phyloP scores from a whole-genome alignment of 129 eudicot genomes.

The Chrysanthemum seticuspe region DNA sequence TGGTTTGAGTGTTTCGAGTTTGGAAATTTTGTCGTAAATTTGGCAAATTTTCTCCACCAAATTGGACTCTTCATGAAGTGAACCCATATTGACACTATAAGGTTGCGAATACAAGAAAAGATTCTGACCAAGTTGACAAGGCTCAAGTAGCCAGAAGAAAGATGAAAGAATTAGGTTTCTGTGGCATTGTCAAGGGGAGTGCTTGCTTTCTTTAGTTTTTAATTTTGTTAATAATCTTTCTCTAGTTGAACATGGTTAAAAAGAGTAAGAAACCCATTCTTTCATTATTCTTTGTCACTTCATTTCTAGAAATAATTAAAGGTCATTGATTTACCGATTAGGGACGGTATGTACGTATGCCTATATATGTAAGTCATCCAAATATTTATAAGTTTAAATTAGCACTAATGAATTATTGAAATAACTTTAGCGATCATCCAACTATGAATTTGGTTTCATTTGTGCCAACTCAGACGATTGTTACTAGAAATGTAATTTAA shows the following conservation, averaged over 20 bases:
- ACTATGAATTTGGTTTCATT: too few relatives aligned
- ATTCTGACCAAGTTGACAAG: constrained; percentile 16
- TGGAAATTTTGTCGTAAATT: constrained; percentile 64
- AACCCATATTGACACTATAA: constrained; percentile 62
- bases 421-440: too few relatives aligned
- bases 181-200: constrained; percentile 34
- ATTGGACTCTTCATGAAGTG: constrained; percentile 41
- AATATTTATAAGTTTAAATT: too few relatives aligned
- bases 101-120: constrained; percentile 13
- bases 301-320: too few relatives aligned
- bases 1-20: constrained; percentile 64
- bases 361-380: too few relatives aligned
- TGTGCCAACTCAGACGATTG: too few relatives aligned
- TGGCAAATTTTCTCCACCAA: constrained; percentile 60
- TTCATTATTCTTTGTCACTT: too few relatives aligned
- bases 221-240: background rate
- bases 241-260: background rate
- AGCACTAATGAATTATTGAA: too few relatives aligned
- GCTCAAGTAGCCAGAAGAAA: constrained; percentile 8
- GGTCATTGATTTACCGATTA: too few relatives aligned
- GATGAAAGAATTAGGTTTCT: constrained; percentile 19
- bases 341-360: too few relatives aligned
- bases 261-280: too few relatives aligned
- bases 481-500: too few relatives aligned
- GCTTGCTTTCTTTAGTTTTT: constrained; percentile 25